Evolutionary conservation across 257 asterid genomes (phyloP).

Genomic region (Coffea canephora): DNA sequence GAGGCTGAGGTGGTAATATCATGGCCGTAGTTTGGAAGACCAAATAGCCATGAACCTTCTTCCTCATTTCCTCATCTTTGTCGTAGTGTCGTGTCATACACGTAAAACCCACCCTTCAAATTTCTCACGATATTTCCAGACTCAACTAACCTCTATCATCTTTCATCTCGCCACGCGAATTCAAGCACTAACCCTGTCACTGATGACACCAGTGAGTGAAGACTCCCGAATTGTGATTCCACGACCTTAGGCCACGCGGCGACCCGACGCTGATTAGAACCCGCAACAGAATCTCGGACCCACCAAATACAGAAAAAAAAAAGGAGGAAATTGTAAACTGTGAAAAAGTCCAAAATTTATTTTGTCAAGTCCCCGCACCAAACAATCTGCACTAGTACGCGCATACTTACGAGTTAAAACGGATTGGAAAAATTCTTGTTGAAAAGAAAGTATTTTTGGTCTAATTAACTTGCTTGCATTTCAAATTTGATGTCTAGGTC

Average conservation of each 20-base stretch:
- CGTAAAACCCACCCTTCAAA: not conserved
- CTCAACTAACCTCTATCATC: not conserved
- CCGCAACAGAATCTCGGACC: constrained; percentile 18
- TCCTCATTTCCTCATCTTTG: not conserved
- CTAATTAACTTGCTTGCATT: too few relatives aligned
- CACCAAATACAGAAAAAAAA: not conserved
- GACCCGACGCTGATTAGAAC: constrained; percentile 24
- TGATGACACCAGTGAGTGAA: not conserved
- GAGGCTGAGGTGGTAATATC: not conserved
- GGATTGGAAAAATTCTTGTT: too few relatives aligned
- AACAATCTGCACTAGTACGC: too few relatives aligned
- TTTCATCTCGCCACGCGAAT: constrained; percentile 11
- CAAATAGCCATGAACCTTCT: constrained; percentile 2
- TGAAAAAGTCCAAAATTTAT: too few relatives aligned
- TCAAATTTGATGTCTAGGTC: too few relatives aligned
- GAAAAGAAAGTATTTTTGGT: too few relatives aligned
- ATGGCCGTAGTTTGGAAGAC: not conserved
- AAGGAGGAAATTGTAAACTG: too few relatives aligned
- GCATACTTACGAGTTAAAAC: too few relatives aligned
- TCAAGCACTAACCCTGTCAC: not conserved
- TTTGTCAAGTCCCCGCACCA: too few relatives aligned
- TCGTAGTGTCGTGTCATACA: not conserved
- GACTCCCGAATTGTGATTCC: constrained; percentile 16
- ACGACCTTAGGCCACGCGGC: constrained; percentile 37
- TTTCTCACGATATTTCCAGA: constrained; percentile 22